Evolutionary conservation across 2,329 filamentous ascomycete species (phyloP).

Genomic region (Celoporthe dispersa): DNA sequence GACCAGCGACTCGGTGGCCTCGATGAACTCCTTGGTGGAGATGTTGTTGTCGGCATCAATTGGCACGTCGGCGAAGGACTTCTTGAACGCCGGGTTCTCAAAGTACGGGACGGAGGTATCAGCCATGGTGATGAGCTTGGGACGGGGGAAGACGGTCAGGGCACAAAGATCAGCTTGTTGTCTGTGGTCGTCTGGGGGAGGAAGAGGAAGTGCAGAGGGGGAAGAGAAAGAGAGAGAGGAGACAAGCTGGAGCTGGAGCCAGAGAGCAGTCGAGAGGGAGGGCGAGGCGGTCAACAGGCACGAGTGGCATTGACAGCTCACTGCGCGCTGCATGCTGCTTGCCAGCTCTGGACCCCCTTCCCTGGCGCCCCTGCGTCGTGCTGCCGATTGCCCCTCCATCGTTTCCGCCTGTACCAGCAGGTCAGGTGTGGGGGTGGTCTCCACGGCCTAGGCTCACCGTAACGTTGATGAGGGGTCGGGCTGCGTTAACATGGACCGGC

Average conservation of each 20-base stretch:
- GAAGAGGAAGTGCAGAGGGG: no score
- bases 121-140: slow-evolving; percentile 34
- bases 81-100: slow-evolving; percentile 70
- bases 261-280: neutral
- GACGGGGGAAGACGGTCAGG: neutral
- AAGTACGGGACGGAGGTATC: slow-evolving; percentile 67
- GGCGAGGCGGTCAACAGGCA: slow-evolving; percentile 10
- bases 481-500: neutral
- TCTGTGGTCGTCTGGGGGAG: neutral
- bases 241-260: neutral
- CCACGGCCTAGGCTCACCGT: slow-evolving; percentile 9
- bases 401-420: neutral
- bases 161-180: neutral
- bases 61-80: slow-evolving; percentile 82
- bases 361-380: slow-evolving; percentile 1
- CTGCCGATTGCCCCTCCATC: slow-evolving; percentile 2
- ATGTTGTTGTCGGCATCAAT: slow-evolving; percentile 76
- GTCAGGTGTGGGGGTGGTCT: neutral
- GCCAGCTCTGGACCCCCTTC: slow-evolving; percentile 10
- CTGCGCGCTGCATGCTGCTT: slow-evolving; percentile 6
- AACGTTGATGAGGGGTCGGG: slow-evolving; percentile 10
- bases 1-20: slow-evolving; percentile 84
- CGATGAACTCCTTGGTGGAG: slow-evolving; percentile 84
- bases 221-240: neutral
- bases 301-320: slow-evolving; percentile 10